A percentile compares a stretch with the other conserved stretches of the same genome.
phyloP scores from a whole-genome alignment of 2,329 filamentous ascomycete genomes.

The Aspergillus sojae region DNA sequence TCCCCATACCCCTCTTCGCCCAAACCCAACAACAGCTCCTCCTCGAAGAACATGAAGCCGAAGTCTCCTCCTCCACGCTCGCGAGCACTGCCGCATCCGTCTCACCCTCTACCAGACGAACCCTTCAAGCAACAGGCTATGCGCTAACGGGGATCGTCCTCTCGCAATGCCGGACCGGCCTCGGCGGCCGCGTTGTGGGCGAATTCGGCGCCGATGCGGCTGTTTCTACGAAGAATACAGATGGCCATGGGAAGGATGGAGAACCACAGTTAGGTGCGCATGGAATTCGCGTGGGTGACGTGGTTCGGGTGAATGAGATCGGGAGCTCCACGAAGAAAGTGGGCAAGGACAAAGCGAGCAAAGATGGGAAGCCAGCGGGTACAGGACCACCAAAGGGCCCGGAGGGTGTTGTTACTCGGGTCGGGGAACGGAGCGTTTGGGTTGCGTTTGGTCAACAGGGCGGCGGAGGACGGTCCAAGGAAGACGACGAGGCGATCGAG shows the following conservation, averaged over 20 bases:
- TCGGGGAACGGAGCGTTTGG: conserved; percentile 46
- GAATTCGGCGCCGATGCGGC: conserved; percentile 77
- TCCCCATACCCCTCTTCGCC: conserved; percentile 46
- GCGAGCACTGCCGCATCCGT: conserved; percentile 43
- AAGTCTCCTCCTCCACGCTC: conserved; percentile 47
- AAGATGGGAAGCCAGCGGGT: conserved; percentile 31
- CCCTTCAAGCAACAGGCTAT: conserved; percentile 45
- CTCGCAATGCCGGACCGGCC: conserved; percentile 76
- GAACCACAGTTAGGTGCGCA: conserved; percentile 46
- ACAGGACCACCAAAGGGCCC: conserved; percentile 30
- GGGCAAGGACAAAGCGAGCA: conserved; percentile 35
- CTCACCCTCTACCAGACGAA: conserved; percentile 46
- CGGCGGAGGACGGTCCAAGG: conserved; percentile 35
- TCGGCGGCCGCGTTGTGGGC: conserved; percentile 87
- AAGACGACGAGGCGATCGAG: conserved; percentile 47
- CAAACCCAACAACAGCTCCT: conserved; percentile 46
- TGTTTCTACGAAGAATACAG: conserved; percentile 48
- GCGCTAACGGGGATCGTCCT: conserved; percentile 60
- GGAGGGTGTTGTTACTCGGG: conserved; percentile 51
- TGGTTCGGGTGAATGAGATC: conserved; percentile 48
- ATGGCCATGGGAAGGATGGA: conserved; percentile 39
- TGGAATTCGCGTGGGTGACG: conserved; percentile 52
- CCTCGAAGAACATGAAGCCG: conserved; percentile 47
- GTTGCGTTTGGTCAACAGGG: conserved; percentile 49
- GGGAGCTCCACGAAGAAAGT: conserved; percentile 28